phyloP scores from a whole-genome alignment of 345 rosid genomes.

The Salix udensis region DNA sequence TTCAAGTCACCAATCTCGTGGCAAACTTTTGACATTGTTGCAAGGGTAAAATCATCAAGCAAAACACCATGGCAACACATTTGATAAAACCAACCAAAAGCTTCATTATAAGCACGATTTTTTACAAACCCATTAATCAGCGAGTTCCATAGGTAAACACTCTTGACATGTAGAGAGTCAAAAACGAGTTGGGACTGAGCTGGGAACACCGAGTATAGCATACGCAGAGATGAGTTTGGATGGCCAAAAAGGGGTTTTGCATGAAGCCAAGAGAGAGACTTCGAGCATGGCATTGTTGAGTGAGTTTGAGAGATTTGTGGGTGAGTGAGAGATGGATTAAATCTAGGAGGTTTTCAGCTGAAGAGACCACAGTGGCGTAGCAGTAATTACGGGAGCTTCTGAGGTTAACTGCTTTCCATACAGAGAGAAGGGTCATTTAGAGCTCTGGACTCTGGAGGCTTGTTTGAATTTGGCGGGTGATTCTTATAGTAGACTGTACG shows the following conservation, averaged over 20 bases:
- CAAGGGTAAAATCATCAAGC: conserved; percentile 52
- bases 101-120: conserved; percentile 25
- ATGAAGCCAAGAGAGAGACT: conserved; percentile 30
- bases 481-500: neutral
- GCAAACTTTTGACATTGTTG: conserved; percentile 40
- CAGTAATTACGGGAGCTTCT: conserved; percentile 16
- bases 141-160: conserved; percentile 47
- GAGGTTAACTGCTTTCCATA: neutral
- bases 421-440: conserved; percentile 13
- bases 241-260: conserved; percentile 40
- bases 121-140: conserved; percentile 55
- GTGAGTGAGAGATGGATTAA: conserved; percentile 35
- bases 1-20: conserved; percentile 38
- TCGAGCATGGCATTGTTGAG: conserved; percentile 50
- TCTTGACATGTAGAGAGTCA: conserved; percentile 27
- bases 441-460: too few relatives aligned
- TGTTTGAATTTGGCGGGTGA: neutral
- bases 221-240: conserved; percentile 61
- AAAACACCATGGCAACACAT: conserved; percentile 23
- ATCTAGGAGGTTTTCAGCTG: conserved; percentile 31
- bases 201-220: conserved; percentile 29
- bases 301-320: conserved; percentile 29
- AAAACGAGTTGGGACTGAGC: conserved; percentile 48
- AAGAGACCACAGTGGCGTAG: conserved; percentile 15
- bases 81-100: conserved; percentile 36